Percentiles rank a stretch among this genome's conserved stretches.
phyloP scores from a whole-genome alignment of 2,329 filamentous ascomycete genomes.

The Beauveria sp. region DNA sequence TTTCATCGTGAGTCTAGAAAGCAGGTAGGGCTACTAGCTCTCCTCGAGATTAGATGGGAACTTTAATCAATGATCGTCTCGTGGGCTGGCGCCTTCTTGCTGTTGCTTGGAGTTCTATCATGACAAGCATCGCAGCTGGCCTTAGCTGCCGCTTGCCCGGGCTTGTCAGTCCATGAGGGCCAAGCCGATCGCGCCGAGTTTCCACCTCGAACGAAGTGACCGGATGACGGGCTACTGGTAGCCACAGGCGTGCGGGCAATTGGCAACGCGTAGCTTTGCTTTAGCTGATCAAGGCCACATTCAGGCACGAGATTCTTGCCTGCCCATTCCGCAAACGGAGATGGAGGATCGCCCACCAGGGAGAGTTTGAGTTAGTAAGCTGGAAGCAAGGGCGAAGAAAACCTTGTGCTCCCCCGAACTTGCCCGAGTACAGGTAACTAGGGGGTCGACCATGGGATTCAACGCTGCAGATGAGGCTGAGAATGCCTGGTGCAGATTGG shows the following conservation, averaged over 20 bases:
- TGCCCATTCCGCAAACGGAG: slow-evolving; percentile 6
- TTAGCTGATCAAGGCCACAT: background rate
- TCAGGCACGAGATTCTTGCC: slow-evolving; percentile 2
- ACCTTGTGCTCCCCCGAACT: background rate
- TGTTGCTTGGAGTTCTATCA: too few relatives aligned
- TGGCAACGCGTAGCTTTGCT: background rate
- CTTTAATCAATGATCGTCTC: too few relatives aligned
- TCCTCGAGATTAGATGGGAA: too few relatives aligned
- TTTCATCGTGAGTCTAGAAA: too few relatives aligned
- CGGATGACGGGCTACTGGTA: background rate
- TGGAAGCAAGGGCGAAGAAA: background rate
- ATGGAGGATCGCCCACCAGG: background rate
- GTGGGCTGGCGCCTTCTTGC: too few relatives aligned
- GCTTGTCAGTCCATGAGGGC: background rate
- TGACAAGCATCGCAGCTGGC: too few relatives aligned
- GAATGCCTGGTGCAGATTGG: too few relatives aligned
- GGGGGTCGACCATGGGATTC: too few relatives aligned
- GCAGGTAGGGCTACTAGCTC: too few relatives aligned
- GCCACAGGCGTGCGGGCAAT: background rate
- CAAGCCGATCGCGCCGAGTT: background rate
- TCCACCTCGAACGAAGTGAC: background rate
- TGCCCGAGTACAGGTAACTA: too few relatives aligned
- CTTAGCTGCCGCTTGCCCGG: too few relatives aligned
- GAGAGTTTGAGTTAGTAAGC: background rate
- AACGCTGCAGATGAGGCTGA: too few relatives aligned